phyloP scores from a whole-genome alignment of 352 stramenopile species.

The Globisporangium viniferum region DNA sequence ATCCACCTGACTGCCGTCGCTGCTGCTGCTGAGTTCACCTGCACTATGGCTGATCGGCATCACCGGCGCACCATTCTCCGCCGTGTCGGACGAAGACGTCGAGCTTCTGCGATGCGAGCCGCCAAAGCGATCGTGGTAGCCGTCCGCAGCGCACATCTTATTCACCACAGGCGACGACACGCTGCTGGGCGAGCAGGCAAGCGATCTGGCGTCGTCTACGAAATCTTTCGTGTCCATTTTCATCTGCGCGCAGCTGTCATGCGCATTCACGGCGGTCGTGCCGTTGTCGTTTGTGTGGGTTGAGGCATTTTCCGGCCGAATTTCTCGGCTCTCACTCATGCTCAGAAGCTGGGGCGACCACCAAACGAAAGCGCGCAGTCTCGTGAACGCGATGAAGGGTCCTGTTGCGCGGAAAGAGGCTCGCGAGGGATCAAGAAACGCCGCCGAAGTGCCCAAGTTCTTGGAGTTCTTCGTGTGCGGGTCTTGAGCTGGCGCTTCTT shows the following conservation, averaged over 20 bases:
- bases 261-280: background rate
- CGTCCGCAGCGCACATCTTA: background rate
- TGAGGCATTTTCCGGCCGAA: background rate
- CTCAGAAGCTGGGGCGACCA: background rate
- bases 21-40: background rate
- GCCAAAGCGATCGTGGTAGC: background rate
- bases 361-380: background rate
- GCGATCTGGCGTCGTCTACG: too few species aligned
- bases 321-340: background rate
- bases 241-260: background rate
- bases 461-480: background rate
- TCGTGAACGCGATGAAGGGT: background rate
- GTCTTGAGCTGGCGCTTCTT: too few species aligned
- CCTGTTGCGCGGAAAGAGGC: background rate
- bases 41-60: conserved; percentile 4
- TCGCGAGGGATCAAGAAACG: background rate
- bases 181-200: background rate
- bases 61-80: conserved; percentile 11
- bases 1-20: background rate
- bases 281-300: background rate
- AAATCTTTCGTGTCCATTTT: background rate
- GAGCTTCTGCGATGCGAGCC: conserved; percentile 13
- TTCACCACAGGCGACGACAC: background rate
- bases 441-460: background rate
- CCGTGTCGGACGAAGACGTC: conserved; percentile 16